Evolutionary conservation across 345 rosid genomes (phyloP).

Genomic region (Raphanus sativus): DNA sequence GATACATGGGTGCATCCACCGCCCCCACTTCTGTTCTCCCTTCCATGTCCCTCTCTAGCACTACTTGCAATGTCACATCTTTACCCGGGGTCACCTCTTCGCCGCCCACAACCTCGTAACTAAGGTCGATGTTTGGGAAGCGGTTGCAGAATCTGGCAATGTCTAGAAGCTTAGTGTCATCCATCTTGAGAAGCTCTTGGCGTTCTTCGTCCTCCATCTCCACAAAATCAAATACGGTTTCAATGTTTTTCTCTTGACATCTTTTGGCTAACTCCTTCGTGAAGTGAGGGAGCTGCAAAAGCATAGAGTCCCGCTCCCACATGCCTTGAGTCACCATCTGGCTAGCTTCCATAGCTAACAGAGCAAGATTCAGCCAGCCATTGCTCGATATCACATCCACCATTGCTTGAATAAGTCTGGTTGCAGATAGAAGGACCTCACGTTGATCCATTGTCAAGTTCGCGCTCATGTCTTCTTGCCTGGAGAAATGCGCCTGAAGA

Average conservation of each 20-base stretch:
- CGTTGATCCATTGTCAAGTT: conserved; percentile 76
- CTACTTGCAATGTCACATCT: conserved; percentile 62
- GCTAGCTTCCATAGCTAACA: conserved; percentile 87
- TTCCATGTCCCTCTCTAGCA: conserved; percentile 74
- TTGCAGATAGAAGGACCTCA: conserved; percentile 72
- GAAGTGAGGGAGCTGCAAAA: conserved; percentile 89
- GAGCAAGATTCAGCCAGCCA: conserved; percentile 90
- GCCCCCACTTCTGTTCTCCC: conserved; percentile 81
- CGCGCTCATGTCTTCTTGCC: conserved; percentile 65
- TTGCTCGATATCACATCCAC: conserved; percentile 89
- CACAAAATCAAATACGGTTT: conserved; percentile 77
- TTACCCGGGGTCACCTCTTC: conserved; percentile 62
- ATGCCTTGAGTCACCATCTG: conserved; percentile 96
- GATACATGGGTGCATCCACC: conserved; percentile 68
- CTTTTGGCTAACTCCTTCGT: conserved; percentile 74
- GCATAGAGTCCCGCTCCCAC: conserved; percentile 97
- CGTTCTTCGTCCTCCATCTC: conserved; percentile 94
- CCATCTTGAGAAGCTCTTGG: conserved; percentile 69
- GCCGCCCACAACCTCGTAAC: conserved; percentile 57
- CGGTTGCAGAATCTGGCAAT: conserved; percentile 85
- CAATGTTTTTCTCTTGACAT: conserved; percentile 77
- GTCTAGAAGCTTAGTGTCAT: conserved; percentile 64
- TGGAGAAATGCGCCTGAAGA: conserved; percentile 92
- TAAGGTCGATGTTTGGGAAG: conserved; percentile 78
- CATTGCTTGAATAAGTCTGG: conserved; percentile 83